A percentile compares a stretch with the other conserved stretches of the same genome.
Conservation (phyloP, 768 basidiomycete species). For the Polyporus arcularius region DNA sequence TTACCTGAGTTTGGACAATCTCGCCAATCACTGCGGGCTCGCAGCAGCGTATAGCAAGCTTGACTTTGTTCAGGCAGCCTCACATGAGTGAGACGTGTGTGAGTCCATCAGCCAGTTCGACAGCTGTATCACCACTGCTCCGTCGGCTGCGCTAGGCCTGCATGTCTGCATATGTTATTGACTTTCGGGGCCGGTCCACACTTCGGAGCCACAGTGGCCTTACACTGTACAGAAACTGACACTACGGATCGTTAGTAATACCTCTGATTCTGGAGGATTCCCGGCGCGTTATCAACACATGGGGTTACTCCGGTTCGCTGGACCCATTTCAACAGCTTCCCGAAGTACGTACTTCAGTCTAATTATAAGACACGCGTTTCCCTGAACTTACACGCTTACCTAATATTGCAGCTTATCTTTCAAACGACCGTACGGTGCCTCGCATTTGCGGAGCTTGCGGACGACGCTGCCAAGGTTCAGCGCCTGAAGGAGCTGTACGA, state of each 20-base stretch:
- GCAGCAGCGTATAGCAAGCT: neutral
- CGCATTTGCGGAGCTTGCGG: constrained; percentile 68
- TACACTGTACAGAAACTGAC: constrained; percentile 1
- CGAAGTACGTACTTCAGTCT: constrained; percentile 20
- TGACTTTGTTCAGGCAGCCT: neutral
- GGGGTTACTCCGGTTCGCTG: constrained; percentile 64
- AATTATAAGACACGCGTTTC: neutral
- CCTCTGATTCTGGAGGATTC: constrained; percentile 66
- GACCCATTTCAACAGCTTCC: constrained; percentile 76
- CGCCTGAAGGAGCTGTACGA: constrained; percentile 69
- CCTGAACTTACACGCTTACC: neutral
- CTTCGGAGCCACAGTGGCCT: neutral
- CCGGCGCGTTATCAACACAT: constrained; percentile 58
- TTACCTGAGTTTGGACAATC: neutral
- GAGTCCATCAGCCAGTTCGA: neutral
- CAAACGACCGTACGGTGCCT: constrained; percentile 72
- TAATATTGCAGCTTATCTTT: constrained; percentile 52
- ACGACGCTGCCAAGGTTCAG: constrained; percentile 59
- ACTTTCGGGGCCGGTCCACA: neutral
- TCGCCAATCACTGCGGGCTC: neutral
- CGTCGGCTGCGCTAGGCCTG: no score
- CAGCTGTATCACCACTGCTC: no score
- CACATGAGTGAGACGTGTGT: neutral
- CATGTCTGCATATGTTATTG: neutral
- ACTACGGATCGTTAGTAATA: constrained; percentile 49